Conservation (phyloP, 257 asterid species). For the Solanum rostratum region DNA sequence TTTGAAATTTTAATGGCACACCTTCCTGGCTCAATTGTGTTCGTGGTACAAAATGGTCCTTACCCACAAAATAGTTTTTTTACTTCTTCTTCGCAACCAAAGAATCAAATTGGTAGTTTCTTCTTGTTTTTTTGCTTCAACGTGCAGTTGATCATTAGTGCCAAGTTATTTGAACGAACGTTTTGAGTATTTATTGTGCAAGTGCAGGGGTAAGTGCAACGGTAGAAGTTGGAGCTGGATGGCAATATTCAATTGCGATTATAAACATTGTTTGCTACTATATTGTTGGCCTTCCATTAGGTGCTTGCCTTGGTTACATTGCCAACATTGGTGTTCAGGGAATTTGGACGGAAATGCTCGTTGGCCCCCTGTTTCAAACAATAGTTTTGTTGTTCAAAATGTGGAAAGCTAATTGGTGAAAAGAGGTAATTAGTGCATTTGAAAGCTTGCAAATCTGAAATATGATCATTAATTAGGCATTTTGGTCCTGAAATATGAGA, state of each 20-base stretch:
- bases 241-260: conserved; percentile 69
- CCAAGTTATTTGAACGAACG: not conserved
- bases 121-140: no score
- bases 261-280: conserved; percentile 53
- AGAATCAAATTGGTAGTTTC: no score
- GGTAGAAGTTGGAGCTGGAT: conserved; percentile 92
- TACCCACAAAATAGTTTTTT: no score
- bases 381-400: conserved; percentile 21
- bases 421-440: conserved; percentile 35
- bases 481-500: no score
- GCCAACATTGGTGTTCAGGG: conserved; percentile 53
- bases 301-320: conserved; percentile 65
- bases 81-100: no score
- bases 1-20: no score
- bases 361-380: conserved; percentile 66
- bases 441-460: not conserved
- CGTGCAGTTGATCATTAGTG: no score
- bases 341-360: conserved; percentile 73
- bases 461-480: not conserved
- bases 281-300: conserved; percentile 64
- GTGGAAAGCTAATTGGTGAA: conserved; percentile 44
- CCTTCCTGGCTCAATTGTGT: no score
- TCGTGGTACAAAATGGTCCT: no score
- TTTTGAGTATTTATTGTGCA: not conserved
- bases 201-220: no score